phyloP scores from a whole-genome alignment of 2,329 filamentous ascomycete genomes.

The Metarhizium brunneum region DNA sequence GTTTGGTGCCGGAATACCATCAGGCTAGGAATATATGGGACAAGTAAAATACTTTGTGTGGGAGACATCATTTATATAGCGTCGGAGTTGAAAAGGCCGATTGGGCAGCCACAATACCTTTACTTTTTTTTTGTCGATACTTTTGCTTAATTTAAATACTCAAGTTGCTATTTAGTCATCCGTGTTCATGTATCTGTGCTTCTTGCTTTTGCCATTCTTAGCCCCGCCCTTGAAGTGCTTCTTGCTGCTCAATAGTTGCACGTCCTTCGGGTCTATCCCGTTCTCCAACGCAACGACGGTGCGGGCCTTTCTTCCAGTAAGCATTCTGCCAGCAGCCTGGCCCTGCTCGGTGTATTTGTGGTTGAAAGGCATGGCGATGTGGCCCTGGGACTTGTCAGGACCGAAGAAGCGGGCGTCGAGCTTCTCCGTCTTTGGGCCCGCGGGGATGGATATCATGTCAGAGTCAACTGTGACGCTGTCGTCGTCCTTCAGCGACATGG shows the following conservation, averaged over 20 bases:
- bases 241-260: slow-evolving; percentile 60
- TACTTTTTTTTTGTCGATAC: too few relatives aligned
- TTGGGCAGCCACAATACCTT: too few relatives aligned
- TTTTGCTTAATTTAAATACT: too few relatives aligned
- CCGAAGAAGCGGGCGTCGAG: slow-evolving; percentile 90
- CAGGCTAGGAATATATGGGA: too few relatives aligned
- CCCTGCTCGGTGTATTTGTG: slow-evolving; percentile 84
- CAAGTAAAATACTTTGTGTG: too few relatives aligned
- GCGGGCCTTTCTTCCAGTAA: slow-evolving; percentile 76
- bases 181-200: slow-evolving; percentile 4
- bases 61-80: too few relatives aligned
- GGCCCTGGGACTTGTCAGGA: slow-evolving; percentile 51
- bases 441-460: slow-evolving; percentile 41
- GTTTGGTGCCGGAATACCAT: too few relatives aligned
- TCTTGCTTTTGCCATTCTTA: slow-evolving; percentile 48
- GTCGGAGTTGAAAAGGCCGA: too few relatives aligned
- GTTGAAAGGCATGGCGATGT: slow-evolving; percentile 74
- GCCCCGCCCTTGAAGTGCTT: slow-evolving; percentile 88
- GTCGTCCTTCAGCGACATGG: slow-evolving; percentile 31
- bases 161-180: slow-evolving; percentile 4
- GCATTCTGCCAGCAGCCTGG: slow-evolving; percentile 42
- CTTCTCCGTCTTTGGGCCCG: slow-evolving; percentile 64
- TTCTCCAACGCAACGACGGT: slow-evolving; percentile 76
- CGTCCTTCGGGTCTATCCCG: slow-evolving; percentile 72
- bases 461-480: slow-evolving; percentile 22